Percentiles rank a stretch among this genome's conserved stretches.
Evolutionary conservation across 441 rosid species (phyloP).

Genomic region (Viola pubescens): DNA sequence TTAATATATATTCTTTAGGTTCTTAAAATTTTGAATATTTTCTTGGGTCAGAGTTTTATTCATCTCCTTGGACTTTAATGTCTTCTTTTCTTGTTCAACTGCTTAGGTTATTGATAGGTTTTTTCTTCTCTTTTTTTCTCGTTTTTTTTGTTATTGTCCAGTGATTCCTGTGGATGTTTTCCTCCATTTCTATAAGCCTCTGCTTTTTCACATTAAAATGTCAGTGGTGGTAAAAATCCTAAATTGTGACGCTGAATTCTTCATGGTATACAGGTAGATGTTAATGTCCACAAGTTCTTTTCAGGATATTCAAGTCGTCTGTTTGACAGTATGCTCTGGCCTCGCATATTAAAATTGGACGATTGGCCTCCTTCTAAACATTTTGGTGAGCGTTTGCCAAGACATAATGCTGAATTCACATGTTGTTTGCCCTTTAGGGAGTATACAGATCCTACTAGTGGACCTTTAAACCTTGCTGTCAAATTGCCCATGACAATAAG

Average conservation of each 20-base stretch:
- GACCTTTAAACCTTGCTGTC: slow-evolving; percentile 46
- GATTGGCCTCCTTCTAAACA: slow-evolving; percentile 64
- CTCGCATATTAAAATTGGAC: slow-evolving; percentile 50
- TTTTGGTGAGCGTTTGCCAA: slow-evolving; percentile 48
- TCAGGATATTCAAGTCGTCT: slow-evolving; percentile 39
- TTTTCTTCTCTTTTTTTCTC: too few species aligned
- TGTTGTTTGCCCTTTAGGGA: slow-evolving; percentile 54
- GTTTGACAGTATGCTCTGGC: slow-evolving; percentile 35
- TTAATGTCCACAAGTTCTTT: slow-evolving; percentile 47
- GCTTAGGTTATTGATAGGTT: too few species aligned
- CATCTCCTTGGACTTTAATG: too few species aligned
- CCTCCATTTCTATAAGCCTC: neutral
- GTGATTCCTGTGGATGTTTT: neutral
- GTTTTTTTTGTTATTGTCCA: too few species aligned
- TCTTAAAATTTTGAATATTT: too few species aligned
- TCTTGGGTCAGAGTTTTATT: too few species aligned
- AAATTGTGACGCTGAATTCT: neutral
- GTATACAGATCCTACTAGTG: slow-evolving; percentile 49
- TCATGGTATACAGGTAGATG: slow-evolving; percentile 26
- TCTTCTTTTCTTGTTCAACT: too few species aligned
- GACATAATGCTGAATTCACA: slow-evolving; percentile 49
- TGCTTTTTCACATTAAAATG: neutral
- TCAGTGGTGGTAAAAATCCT: neutral
- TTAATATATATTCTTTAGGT: too few species aligned
- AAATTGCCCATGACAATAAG: slow-evolving; percentile 31